These are phyloP conservation scores for Piper betle DNA, from an alignment of 164 flowering plant genomes.

Conservation along the genomic window DNA sequence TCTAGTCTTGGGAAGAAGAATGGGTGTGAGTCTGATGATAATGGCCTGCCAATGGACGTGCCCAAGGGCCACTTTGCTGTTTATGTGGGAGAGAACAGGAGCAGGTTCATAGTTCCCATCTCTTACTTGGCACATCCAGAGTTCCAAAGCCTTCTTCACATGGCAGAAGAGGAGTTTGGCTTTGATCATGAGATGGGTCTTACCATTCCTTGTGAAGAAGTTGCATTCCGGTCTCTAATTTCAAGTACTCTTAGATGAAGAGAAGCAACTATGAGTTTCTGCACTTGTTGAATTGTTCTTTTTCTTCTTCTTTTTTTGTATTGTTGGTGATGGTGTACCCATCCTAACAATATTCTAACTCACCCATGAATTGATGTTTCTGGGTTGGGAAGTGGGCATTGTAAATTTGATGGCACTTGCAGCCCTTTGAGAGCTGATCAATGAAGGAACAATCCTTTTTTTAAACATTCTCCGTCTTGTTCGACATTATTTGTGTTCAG, in stretches of 20 bases:
- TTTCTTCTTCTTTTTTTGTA: neutral
- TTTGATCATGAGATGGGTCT: conserved; percentile 43
- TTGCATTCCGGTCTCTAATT: conserved; percentile 39
- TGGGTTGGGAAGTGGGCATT: conserved; percentile 19
- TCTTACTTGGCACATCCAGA: conserved; percentile 10
- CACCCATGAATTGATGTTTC: conserved; percentile 7
- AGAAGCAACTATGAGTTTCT: neutral
- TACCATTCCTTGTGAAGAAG: conserved; percentile 71
- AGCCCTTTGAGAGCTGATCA: conserved; percentile 6
- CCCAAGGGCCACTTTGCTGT: conserved; percentile 16
- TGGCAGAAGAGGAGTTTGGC: conserved; percentile 14
- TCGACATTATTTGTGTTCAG: neutral
- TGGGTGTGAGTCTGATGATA: conserved; percentile 8
- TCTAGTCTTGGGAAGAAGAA: conserved; percentile 11
- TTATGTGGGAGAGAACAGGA: conserved; percentile 13
- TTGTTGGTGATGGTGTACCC: conserved; percentile 1
- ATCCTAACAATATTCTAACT: conserved; percentile 11
- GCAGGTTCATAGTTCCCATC: conserved; percentile 13
- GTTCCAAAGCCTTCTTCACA: conserved; percentile 11
- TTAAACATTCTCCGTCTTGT: neutral
- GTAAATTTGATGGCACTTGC: conserved; percentile 16
- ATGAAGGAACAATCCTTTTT: conserved; percentile 6
- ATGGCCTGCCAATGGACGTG: conserved; percentile 25
- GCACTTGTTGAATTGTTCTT: neutral
- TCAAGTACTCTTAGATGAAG: conserved; percentile 38